Percentiles rank a stretch among this genome's conserved stretches.
These are phyloP conservation scores for Termitomyces bulborhizus DNA, from an alignment of 768 basidiomycete genomes.

Conservation along the genomic window DNA sequence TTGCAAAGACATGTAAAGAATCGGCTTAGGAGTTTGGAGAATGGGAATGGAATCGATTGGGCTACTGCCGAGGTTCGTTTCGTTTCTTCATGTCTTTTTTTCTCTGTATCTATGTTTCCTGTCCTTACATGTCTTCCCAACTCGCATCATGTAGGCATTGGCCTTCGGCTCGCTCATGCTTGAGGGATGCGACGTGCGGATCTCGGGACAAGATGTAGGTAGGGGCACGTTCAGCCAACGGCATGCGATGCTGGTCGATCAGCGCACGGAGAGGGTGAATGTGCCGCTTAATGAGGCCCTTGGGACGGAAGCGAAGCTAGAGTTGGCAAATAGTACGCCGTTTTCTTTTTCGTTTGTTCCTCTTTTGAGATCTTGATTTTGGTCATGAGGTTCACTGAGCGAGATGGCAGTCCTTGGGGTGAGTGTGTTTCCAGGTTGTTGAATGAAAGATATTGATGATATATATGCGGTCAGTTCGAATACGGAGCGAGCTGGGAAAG, in stretches of 20 bases:
- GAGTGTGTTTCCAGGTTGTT: slow-evolving; percentile 18
- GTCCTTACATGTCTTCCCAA: neutral
- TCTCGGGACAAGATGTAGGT: slow-evolving; percentile 92
- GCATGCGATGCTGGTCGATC: slow-evolving; percentile 91
- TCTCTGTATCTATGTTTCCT: too few species aligned
- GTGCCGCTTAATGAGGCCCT: slow-evolving; percentile 83
- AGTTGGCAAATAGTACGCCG: slow-evolving; percentile 80
- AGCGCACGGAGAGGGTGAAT: slow-evolving; percentile 70
- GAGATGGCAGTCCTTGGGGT: slow-evolving; percentile 88
- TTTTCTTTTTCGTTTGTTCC: neutral
- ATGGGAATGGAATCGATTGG: slow-evolving; percentile 76
- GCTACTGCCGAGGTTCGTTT: slow-evolving; percentile 75
- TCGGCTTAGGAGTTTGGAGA: slow-evolving; percentile 62
- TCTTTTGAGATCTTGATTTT: neutral
- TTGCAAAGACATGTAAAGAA: slow-evolving; percentile 75
- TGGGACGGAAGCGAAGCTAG: slow-evolving; percentile 58
- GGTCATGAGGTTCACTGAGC: slow-evolving; percentile 68
- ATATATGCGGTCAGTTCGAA: slow-evolving; percentile 56
- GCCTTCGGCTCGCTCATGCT: slow-evolving; percentile 85
- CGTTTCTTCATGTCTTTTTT: neutral
- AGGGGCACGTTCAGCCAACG: slow-evolving; percentile 85
- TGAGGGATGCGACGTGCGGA: slow-evolving; percentile 77
- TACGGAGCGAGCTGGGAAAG: slow-evolving; percentile 88
- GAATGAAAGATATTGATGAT: neutral
- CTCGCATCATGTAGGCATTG: slow-evolving; percentile 48